phyloP scores from a whole-genome alignment of 2,329 filamentous ascomycete species.

The Thelonectria rubi region DNA sequence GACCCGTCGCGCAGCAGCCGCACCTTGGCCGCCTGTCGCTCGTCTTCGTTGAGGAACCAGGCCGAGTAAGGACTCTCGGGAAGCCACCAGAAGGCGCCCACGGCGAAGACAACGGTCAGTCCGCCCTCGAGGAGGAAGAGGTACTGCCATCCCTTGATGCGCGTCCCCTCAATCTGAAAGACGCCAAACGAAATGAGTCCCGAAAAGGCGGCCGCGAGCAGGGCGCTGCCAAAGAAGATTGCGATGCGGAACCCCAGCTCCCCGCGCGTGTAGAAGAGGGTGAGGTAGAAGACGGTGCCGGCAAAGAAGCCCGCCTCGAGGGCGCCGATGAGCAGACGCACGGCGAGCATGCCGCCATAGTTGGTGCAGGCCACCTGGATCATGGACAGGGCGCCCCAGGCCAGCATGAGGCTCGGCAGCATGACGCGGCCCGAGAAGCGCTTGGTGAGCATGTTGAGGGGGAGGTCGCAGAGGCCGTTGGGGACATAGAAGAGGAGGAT shows the following conservation, averaged over 20 bases:
- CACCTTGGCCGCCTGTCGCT: conserved; percentile 50
- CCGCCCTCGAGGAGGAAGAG: conserved; percentile 72
- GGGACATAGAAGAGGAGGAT: conserved; percentile 62
- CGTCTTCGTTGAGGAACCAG: conserved; percentile 51
- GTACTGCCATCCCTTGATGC: conserved; percentile 67
- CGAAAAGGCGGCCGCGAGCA: conserved; percentile 73
- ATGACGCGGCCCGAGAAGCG: conserved; percentile 49
- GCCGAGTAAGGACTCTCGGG: conserved; percentile 53
- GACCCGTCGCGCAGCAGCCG: conserved; percentile 56
- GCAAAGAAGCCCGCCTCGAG: conserved; percentile 61
- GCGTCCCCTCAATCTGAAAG: conserved; percentile 60
- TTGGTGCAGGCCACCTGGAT: conserved; percentile 55
- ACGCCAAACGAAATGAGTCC: conserved; percentile 69
- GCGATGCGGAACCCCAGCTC: conserved; percentile 69
- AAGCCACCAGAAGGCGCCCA: conserved; percentile 36
- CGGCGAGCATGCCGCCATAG: conserved; percentile 56
- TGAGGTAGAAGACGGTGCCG: conserved; percentile 55
- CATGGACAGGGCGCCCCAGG: conserved; percentile 56
- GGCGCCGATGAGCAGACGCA: conserved; percentile 53
- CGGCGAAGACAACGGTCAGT: conserved; percentile 39
- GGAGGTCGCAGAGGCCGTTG: conserved; percentile 58
- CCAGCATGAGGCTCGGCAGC: conserved; percentile 52
- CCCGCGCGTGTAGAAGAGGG: conserved; percentile 67
- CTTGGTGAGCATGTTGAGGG: conserved; percentile 59
- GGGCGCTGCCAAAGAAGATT: conserved; percentile 64